phyloP scores from a whole-genome alignment of 148 eudicot species.

The Nepenthes mirabilis region DNA sequence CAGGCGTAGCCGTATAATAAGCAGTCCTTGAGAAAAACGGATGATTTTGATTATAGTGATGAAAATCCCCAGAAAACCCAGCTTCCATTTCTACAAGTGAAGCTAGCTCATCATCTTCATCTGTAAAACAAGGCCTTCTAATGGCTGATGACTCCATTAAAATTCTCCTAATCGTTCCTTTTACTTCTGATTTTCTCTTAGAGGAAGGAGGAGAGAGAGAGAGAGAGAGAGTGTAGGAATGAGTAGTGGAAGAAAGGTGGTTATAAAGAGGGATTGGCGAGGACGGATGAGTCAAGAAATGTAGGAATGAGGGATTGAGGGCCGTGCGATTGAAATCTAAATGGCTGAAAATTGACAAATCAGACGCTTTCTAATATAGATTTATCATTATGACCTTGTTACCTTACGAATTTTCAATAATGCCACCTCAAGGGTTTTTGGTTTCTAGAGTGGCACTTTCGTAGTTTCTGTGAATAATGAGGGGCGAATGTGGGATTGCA shows the following conservation, averaged over 20 bases:
- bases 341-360: slow-evolving; percentile 16
- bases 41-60: slow-evolving; percentile 2
- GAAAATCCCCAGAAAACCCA: slow-evolving; percentile 16
- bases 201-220: slow-evolving; percentile 5
- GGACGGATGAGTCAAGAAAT: slow-evolving; percentile 21
- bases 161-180: background rate
- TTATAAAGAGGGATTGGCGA: slow-evolving; percentile 33
- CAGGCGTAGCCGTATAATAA: slow-evolving; percentile 11
- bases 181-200: background rate
- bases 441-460: too few species aligned
- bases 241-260: slow-evolving; percentile 12
- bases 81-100: slow-evolving; percentile 15
- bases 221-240: background rate
- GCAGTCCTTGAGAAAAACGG: slow-evolving; percentile 10
- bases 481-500: too few species aligned
- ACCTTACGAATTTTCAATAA: too few species aligned
- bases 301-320: slow-evolving; percentile 19
- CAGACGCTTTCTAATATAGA: too few species aligned
- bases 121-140: slow-evolving; percentile 27
- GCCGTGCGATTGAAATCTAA: slow-evolving; percentile 37
- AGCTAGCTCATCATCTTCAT: slow-evolving; percentile 39
- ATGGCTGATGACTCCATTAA: slow-evolving; percentile 19
- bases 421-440: too few species aligned
- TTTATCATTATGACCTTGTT: too few species aligned
- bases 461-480: too few species aligned